These are phyloP conservation scores for Kwoniella bestiolae DNA, from an alignment of 768 basidiomycete genomes.

Conservation along the genomic window DNA sequence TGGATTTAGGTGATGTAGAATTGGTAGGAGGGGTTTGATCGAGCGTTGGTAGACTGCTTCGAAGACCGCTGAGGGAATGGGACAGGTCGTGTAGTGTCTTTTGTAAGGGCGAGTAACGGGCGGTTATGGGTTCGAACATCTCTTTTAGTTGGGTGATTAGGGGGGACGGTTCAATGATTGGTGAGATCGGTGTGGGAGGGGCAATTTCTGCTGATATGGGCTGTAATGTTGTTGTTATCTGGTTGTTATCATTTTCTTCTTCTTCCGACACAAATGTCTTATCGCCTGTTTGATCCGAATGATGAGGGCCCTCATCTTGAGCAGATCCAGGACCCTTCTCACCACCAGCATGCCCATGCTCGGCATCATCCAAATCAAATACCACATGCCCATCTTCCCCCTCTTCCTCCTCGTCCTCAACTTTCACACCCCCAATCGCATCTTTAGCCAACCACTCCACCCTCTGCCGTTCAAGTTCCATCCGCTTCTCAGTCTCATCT, in stretches of 20 bases:
- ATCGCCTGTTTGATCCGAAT: neutral
- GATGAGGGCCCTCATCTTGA: too few species aligned
- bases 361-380: constrained; percentile 41
- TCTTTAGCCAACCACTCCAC: constrained; percentile 51
- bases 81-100: constrained; percentile 49
- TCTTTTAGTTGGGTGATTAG: constrained; percentile 22
- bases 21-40: constrained; percentile 15
- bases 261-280: neutral
- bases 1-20: constrained; percentile 19
- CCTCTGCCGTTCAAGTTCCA: constrained; percentile 49
- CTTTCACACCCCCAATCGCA: constrained; percentile 33
- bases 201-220: neutral
- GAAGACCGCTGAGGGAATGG: constrained; percentile 34
- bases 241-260: neutral
- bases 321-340: too few species aligned
- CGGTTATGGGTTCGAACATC: constrained; percentile 36
- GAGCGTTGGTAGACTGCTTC: constrained; percentile 29
- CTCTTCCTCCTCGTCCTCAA: constrained; percentile 1
- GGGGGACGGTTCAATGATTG: constrained; percentile 20
- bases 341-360: constrained; percentile 3
- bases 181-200: neutral
- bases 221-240: neutral
- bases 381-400: constrained; percentile 28
- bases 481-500: constrained; percentile 47
- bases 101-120: constrained; percentile 38